A percentile compares a stretch with the other conserved stretches of the same genome.
phyloP scores from a whole-genome alignment of 2,329 filamentous ascomycete species.

The Pseudogymnoascus sp. region DNA sequence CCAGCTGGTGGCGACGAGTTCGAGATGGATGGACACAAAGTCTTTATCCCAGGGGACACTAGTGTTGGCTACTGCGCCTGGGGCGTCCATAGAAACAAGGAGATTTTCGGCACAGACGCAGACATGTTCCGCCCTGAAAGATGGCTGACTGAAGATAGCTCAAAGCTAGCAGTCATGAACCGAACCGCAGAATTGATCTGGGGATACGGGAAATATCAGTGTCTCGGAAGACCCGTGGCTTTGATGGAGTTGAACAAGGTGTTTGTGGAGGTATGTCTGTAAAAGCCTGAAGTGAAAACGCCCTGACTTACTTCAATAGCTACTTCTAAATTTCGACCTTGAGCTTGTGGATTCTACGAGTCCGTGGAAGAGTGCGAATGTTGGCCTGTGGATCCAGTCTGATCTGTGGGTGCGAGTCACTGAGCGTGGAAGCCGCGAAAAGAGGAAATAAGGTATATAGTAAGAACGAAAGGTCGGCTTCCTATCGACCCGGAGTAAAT shows the following conservation, averaged over 20 bases:
- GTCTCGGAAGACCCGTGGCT: constrained; percentile 42
- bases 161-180: constrained; percentile 32
- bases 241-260: constrained; percentile 43
- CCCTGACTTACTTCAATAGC: constrained; percentile 21
- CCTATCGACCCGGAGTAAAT: neutral
- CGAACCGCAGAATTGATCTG: constrained; percentile 38
- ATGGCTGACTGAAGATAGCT: constrained; percentile 37
- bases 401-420: constrained; percentile 12
- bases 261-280: constrained; percentile 39
- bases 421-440: neutral
- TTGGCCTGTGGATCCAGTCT: constrained; percentile 10
- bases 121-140: constrained; percentile 41
- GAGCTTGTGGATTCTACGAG: constrained; percentile 10
- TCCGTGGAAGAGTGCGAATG: constrained; percentile 6
- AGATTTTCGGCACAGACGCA: constrained; percentile 32
- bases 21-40: neutral
- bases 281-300: constrained; percentile 27
- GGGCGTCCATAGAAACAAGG: constrained; percentile 29
- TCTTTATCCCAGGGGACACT: constrained; percentile 18
- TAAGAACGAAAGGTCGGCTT: neutral
- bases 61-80: constrained; percentile 23
- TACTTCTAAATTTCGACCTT: constrained; percentile 8
- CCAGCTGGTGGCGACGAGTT: constrained; percentile 16
- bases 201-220: constrained; percentile 37
- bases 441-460: neutral